phyloP scores from a whole-genome alignment of 2,329 filamentous ascomycete genomes.

The Daldinia eschscholtzii region DNA sequence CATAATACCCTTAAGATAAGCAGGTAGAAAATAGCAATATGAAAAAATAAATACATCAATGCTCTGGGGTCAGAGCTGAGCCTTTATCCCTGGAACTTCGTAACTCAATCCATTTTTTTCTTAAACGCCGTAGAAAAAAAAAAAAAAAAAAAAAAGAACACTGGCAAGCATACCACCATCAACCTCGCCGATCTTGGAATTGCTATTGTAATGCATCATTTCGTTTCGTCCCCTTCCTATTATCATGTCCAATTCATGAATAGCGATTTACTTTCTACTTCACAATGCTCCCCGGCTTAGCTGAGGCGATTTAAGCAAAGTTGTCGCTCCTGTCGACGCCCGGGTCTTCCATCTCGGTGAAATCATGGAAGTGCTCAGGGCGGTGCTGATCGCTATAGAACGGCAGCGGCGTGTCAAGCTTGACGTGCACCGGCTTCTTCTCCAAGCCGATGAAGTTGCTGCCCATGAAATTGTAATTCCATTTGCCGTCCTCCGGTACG shows the following conservation, averaged over 20 bases:
- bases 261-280: slow-evolving; percentile 6
- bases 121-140: slow-evolving; percentile 22
- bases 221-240: slow-evolving; percentile 6
- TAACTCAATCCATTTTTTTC: slow-evolving; percentile 38
- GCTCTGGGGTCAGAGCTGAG: slow-evolving; percentile 27
- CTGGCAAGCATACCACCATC: slow-evolving; percentile 23
- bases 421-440: slow-evolving; percentile 91
- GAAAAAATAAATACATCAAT: slow-evolving; percentile 24
- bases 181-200: slow-evolving; percentile 36
- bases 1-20: slow-evolving; percentile 11
- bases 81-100: slow-evolving; percentile 31
- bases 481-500: slow-evolving; percentile 87
- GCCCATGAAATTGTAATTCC: slow-evolving; percentile 99
- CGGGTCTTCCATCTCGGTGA: slow-evolving; percentile 95
- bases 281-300: neutral
- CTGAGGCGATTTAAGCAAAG: slow-evolving; percentile 78
- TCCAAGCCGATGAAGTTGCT: slow-evolving; percentile 87
- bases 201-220: slow-evolving; percentile 37
- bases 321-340: slow-evolving; percentile 95
- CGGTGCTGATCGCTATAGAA: slow-evolving; percentile 96
- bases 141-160: slow-evolving; percentile 15
- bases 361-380: slow-evolving; percentile 95
- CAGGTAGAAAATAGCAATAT: slow-evolving; percentile 24
- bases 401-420: slow-evolving; percentile 88
- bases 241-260: slow-evolving; percentile 16